These are phyloP conservation scores for Neurospora hispaniola DNA, from an alignment of 495 filamentous ascomycete genomes.

Conservation along the genomic window DNA sequence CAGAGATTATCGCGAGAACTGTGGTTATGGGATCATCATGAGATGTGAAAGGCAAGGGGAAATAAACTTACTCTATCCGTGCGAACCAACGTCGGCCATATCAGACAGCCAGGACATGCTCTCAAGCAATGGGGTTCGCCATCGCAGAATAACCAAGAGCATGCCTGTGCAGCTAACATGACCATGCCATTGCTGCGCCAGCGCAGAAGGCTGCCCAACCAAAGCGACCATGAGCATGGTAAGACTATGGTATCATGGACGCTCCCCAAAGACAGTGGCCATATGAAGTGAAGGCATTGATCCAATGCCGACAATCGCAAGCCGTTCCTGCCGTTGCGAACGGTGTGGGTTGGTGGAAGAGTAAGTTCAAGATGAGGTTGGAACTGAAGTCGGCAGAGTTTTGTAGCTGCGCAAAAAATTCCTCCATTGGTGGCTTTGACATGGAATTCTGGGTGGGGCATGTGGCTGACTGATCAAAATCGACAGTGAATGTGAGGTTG, in stretches of 20 bases:
- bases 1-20: constrained; percentile 63
- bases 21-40: constrained; percentile 48
- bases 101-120: not conserved
- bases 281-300: not conserved
- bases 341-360: not conserved
- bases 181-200: not conserved
- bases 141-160: not conserved
- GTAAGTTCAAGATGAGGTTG: not conserved
- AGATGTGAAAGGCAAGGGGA: constrained; percentile 1
- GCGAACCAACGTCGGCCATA: not conserved
- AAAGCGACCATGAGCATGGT: not conserved
- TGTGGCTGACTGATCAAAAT: not conserved
- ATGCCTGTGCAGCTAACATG: not conserved
- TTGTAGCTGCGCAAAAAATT: constrained; percentile 1
- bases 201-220: not conserved
- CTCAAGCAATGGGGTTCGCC: not conserved
- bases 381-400: not conserved
- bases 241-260: not conserved
- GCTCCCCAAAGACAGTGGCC: not conserved
- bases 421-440: constrained; percentile 1
- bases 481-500: not conserved
- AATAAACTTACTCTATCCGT: constrained; percentile 8
- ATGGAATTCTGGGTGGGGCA: not conserved
- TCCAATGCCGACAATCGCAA: not conserved
- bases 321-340: not conserved